phyloP scores from a whole-genome alignment of 345 rosid genomes.

The Brassica carinata region DNA sequence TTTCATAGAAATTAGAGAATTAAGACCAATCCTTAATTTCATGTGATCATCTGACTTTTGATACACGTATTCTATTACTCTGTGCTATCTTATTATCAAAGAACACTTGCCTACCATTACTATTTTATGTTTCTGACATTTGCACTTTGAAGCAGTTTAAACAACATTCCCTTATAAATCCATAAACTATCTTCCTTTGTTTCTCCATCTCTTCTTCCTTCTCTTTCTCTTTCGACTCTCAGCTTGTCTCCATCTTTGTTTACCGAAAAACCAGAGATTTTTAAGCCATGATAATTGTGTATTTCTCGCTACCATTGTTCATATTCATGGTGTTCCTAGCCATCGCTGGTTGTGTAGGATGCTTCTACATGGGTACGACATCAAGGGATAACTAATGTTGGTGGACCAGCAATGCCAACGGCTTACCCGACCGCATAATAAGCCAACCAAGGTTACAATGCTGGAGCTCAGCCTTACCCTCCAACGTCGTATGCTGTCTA shows the following conservation, averaged over 20 bases:
- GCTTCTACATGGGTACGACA: slow-evolving; percentile 32
- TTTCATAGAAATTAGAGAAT: too few relatives aligned
- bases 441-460: slow-evolving; percentile 31
- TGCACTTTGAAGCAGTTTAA: background rate
- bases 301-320: slow-evolving; percentile 34
- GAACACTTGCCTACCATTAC: slow-evolving; percentile 10
- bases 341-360: slow-evolving; percentile 30
- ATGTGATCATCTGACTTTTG: slow-evolving; percentile 14
- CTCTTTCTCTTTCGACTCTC: background rate
- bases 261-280: background rate
- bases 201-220: background rate
- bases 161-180: slow-evolving; percentile 5
- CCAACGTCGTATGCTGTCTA: slow-evolving; percentile 23
- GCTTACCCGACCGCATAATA: slow-evolving; percentile 28
- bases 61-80: background rate
- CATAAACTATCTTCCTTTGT: background rate
- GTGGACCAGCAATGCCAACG: slow-evolving; percentile 17
- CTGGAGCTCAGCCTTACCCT: slow-evolving; percentile 33
- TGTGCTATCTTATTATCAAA: background rate
- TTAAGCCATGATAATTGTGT: slow-evolving; percentile 11
- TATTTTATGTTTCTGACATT: background rate
- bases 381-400: background rate
- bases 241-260: too few relatives aligned
- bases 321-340: slow-evolving; percentile 26
- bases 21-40: too few relatives aligned